These are phyloP conservation scores for Hypoxylon sp. DNA, from an alignment of 2,329 filamentous ascomycete species.

Conservation along the genomic window DNA sequence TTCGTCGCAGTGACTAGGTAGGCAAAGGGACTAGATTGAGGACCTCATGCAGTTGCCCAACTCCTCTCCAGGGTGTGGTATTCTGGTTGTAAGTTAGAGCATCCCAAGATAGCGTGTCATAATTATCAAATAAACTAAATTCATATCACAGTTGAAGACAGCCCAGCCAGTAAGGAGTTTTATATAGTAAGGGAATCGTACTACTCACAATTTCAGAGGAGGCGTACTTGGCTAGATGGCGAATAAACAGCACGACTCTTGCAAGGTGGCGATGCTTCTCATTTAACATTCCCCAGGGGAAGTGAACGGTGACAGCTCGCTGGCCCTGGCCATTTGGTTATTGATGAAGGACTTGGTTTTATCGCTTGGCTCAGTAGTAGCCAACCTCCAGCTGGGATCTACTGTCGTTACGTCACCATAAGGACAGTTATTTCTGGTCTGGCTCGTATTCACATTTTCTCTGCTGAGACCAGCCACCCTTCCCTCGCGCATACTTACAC, in stretches of 20 bases:
- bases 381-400: not conserved
- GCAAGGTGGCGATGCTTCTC: not conserved
- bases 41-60: constrained; percentile 1
- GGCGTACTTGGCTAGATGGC: not conserved
- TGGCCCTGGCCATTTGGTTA: not conserved
- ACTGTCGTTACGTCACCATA: constrained; percentile 1
- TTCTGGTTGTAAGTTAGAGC: not conserved
- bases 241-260: too few species aligned
- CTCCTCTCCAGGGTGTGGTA: not conserved
- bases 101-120: not conserved
- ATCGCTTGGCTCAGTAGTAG: not conserved
- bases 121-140: not conserved
- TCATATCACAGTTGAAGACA: not conserved
- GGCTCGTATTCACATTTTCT: constrained; percentile 7
- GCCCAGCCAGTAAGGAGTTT: not conserved
- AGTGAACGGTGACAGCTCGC: not conserved
- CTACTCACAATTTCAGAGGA: not conserved
- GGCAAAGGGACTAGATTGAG: not conserved
- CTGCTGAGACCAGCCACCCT: not conserved
- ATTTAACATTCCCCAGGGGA: not conserved
- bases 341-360: not conserved
- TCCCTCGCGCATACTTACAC: constrained; percentile 1
- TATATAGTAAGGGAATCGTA: not conserved
- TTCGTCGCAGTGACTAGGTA: not conserved
- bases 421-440: not conserved